These are phyloP conservation scores for Triglochin maritima DNA, from an alignment of 106 monocot genomes.

Conservation along the genomic window DNA sequence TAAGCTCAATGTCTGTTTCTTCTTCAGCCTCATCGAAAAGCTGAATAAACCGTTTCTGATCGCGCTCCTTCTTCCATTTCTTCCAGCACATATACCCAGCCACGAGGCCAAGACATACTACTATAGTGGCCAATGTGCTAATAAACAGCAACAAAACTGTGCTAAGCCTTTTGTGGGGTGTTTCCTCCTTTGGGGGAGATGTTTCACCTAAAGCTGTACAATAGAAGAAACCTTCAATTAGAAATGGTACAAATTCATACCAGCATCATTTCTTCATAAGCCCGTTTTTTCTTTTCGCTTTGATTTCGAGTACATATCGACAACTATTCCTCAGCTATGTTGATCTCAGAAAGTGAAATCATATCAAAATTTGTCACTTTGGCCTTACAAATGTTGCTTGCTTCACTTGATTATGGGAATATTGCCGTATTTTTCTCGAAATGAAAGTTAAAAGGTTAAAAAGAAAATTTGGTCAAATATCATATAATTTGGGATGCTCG, in stretches of 20 bases:
- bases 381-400: no score
- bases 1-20: slow-evolving; percentile 68
- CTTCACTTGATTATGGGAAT: background rate
- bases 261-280: no score
- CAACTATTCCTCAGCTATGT: no score
- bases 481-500: background rate
- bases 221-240: background rate
- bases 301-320: no score
- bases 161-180: slow-evolving; percentile 16
- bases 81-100: slow-evolving; percentile 50
- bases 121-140: slow-evolving; percentile 18
- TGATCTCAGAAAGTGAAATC: background rate
- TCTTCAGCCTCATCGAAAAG: slow-evolving; percentile 72
- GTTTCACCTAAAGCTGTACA: background rate
- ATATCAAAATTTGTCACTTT: background rate
- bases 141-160: slow-evolving; percentile 27
- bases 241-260: background rate
- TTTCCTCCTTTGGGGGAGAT: background rate
- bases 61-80: slow-evolving; percentile 61
- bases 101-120: slow-evolving; percentile 21
- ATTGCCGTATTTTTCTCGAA: background rate
- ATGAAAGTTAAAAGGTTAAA: background rate
- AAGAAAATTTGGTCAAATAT: background rate
- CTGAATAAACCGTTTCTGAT: slow-evolving; percentile 66
- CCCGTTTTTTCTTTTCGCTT: no score